Base-by-base conservation (phyloP, 108 stramenopile genomes). In the Pseudonitzschia multiseries region DNA sequence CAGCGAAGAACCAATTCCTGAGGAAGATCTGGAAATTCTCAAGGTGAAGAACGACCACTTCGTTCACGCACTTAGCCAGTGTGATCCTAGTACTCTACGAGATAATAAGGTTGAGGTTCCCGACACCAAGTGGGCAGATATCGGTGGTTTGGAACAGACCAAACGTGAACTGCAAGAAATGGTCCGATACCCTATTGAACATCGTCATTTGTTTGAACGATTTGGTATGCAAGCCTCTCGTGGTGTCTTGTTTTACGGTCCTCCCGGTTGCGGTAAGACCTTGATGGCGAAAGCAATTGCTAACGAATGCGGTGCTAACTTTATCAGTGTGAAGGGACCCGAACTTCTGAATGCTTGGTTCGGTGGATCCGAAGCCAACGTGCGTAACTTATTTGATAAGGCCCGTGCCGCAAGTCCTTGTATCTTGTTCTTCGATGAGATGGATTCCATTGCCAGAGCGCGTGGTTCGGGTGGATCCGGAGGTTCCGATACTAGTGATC, bases 381-480 rank as follows among this genome's bases (percentile, higher is more conserved):
- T 99, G 26, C 93, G 98, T 63, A 91, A 98, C 44, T 81, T 99
- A 22, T 99, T 99, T 73, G 98, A 99, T 82, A 99, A 99, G 85
- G 99, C 99, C 2, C 96, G 98, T 62, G 94, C 97, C 29, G 98
- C 98, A 12, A 95, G 95, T 57, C 98, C 99, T 0, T 99, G 98
- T 84, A 99, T 99, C 69, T 88, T 99, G 29, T 98, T 99, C 86
- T 99, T 99, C 77, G 99, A 99, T 77, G 98, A 99, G 85, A 95
- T 99, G 91, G 99, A 99, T 83, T 99, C 98, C 36, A 98, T 99
- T 73, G 99, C 98, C n/a, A 89, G 95, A 70, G 91, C 97, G 17
- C 92, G 99, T 73, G 99, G 99, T 20, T 78, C 84, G 14, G 95
- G 96, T 68, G 87, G 90, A 15, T 83, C 87, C 8, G 97, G 96